phyloP scores from a whole-genome alignment of 2,329 filamentous ascomycete species.

The Pseudogymnoascus sp. region DNA sequence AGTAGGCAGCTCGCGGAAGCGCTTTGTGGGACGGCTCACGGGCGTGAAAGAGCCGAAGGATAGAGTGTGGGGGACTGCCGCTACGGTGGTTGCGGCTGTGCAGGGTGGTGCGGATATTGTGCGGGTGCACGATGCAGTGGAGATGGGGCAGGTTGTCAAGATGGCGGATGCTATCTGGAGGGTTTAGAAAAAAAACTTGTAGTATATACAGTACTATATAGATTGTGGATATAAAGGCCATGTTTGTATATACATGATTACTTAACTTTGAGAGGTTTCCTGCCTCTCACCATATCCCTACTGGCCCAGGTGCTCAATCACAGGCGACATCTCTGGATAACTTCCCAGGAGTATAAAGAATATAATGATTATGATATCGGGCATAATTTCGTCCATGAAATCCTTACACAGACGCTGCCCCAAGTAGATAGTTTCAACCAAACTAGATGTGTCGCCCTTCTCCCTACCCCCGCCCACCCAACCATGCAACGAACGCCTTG shows the following conservation, averaged over 20 bases:
- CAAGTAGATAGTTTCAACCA: not conserved
- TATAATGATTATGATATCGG: conserved; percentile 9
- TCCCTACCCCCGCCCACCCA: not conserved
- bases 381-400: conserved; percentile 5
- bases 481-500: conserved; percentile 5
- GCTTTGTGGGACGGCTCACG: conserved; percentile 78
- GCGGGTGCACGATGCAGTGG: conserved; percentile 79
- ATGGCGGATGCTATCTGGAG: conserved; percentile 94
- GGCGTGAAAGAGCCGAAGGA: conserved; percentile 63
- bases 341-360: not conserved
- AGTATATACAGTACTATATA: conserved; percentile 3
- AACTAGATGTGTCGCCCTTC: not conserved
- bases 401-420: not conserved
- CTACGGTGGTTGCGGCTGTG: conserved; percentile 77
- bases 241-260: conserved; percentile 4
- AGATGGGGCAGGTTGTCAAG: conserved; percentile 76
- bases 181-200: conserved; percentile 9
- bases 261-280: not conserved
- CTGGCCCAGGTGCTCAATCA: not conserved
- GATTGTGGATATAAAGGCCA: conserved; percentile 4
- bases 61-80: conserved; percentile 78
- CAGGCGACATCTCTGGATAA: not conserved
- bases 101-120: conserved; percentile 86
- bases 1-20: conserved; percentile 80
- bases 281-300: not conserved